Evolutionary conservation across 441 rosid species (phyloP).

Genomic region (Iberis amara): DNA sequence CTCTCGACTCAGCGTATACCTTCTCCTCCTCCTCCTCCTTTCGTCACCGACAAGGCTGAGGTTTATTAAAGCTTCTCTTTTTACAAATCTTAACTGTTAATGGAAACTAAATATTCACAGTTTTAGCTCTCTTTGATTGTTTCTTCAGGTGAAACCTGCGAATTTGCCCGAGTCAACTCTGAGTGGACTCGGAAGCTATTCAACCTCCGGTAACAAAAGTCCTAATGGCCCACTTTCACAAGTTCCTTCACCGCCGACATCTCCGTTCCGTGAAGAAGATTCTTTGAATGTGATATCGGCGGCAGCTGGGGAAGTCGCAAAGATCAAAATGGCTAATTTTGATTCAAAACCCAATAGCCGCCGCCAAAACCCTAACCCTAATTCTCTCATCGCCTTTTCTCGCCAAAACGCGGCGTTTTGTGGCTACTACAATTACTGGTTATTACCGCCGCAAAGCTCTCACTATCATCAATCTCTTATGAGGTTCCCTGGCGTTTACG

Average conservation of each 20-base stretch:
- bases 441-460: constrained; percentile 27
- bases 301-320: constrained; percentile 67
- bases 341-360: constrained; percentile 26
- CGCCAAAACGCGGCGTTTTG: constrained; percentile 29
- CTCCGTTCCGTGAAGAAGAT: constrained; percentile 44
- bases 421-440: constrained; percentile 27
- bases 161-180: constrained; percentile 67
- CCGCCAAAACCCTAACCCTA: constrained; percentile 24
- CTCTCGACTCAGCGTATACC: constrained; percentile 46
- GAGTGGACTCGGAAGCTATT: constrained; percentile 38
- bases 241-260: constrained; percentile 57
- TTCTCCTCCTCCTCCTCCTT: constrained; percentile 32
- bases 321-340: constrained; percentile 38
- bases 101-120: not conserved
- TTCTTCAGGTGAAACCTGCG: constrained; percentile 28
- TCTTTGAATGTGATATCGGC: constrained; percentile 62
- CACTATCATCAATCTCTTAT: constrained; percentile 13
- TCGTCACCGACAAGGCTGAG: constrained; percentile 34
- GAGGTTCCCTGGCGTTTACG: not conserved
- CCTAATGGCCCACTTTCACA: constrained; percentile 47
- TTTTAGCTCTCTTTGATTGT: not conserved
- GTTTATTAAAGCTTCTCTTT: constrained; percentile 25
- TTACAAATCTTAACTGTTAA: not conserved
- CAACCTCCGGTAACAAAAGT: constrained; percentile 28
- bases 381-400: constrained; percentile 19